Evolutionary conservation across 108 stramenopile genomes (phyloP), one percentile per base, ranked within the genome.

Genomic region (Nitzschia inconspicua): DNA sequence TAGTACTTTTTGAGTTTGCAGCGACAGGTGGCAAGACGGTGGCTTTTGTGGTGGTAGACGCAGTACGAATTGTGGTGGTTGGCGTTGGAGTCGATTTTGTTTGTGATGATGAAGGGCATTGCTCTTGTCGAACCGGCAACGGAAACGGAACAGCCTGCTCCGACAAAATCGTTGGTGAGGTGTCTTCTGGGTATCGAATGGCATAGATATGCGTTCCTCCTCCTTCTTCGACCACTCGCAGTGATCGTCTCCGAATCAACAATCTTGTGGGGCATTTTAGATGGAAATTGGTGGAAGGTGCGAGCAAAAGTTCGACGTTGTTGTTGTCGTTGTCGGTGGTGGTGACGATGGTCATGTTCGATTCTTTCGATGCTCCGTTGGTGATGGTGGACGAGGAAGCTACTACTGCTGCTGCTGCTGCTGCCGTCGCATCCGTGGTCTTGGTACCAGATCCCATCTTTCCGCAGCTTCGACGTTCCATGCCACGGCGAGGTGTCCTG

Each of bases 171-270:
- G 19, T 39, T 19, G n/a, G 44, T 26, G 57, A 27, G 34, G 48
- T 34, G 32, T 61, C 47, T 41, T 53, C 55, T 7, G 77, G 72
- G 64, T 69, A 79, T 54, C 77, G 77, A 47, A 79, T 62, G 9
- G 77, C 77, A 42, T 79, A 79, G 47, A 79, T 69, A 39, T 79
- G 72, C 8, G 58, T 68, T 47, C 20, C 47, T 9, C 7, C 3
- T 19, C 47, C 44, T 39, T 39, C 37, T 13, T 9, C 70, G 7
- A 32, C 31, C 11, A 50, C 32, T 43, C 65, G 60, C n/a, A 70
- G 27, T 7, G 68, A 60, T 3, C 57, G 59, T 47, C 75, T 49
- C 28, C 75, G 68, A 18, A 70, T 43, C 16, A 76, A 16, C 29
- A 76, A 47, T 10, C 69, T 60, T 19, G 75, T 76, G 23, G 62